Evolutionary conservation across 495 filamentous ascomycete genomes (phyloP).

Genomic region (Aspergillus diversus): DNA sequence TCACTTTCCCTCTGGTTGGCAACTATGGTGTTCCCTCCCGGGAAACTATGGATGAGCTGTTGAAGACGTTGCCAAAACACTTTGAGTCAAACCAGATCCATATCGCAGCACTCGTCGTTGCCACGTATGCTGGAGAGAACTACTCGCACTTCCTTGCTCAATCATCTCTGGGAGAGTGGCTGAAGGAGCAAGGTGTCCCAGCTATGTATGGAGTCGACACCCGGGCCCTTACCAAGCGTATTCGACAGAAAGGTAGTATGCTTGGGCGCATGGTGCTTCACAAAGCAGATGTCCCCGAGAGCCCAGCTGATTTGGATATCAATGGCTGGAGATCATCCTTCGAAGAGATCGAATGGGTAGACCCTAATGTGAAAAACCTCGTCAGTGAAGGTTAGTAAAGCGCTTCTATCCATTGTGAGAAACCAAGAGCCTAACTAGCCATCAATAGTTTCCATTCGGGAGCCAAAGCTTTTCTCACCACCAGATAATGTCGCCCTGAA

Average conservation of each 20-base stretch:
- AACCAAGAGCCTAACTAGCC: slow-evolving; percentile 11
- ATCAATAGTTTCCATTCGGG: slow-evolving; percentile 76
- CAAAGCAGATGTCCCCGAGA: slow-evolving; percentile 57
- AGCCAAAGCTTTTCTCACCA: slow-evolving; percentile 80
- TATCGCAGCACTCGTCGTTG: slow-evolving; percentile 85
- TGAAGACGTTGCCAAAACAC: slow-evolving; percentile 82
- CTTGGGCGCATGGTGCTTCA: slow-evolving; percentile 84
- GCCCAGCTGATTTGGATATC: slow-evolving; percentile 42
- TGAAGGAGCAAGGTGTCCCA: slow-evolving; percentile 94
- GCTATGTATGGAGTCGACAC: slow-evolving; percentile 97
- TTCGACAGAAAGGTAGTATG: slow-evolving; percentile 94
- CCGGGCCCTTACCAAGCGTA: slow-evolving; percentile 88
- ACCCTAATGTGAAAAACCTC: slow-evolving; percentile 90
- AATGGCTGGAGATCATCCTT: slow-evolving; percentile 68
- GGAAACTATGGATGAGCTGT: slow-evolving; percentile 76
- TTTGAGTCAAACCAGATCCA: slow-evolving; percentile 93
- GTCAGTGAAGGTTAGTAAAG: slow-evolving; percentile 82
- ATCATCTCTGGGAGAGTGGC: slow-evolving; percentile 90
- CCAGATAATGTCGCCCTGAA: slow-evolving; percentile 65
- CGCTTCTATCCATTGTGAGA: neutral
- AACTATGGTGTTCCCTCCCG: slow-evolving; percentile 95
- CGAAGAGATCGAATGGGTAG: slow-evolving; percentile 80
- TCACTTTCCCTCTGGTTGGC: slow-evolving; percentile 88
- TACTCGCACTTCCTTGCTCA: slow-evolving; percentile 91
- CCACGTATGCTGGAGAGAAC: slow-evolving; percentile 89